These are phyloP conservation scores for Xylaria sp. DNA, from an alignment of 2,329 filamentous ascomycete genomes.

Conservation along the genomic window DNA sequence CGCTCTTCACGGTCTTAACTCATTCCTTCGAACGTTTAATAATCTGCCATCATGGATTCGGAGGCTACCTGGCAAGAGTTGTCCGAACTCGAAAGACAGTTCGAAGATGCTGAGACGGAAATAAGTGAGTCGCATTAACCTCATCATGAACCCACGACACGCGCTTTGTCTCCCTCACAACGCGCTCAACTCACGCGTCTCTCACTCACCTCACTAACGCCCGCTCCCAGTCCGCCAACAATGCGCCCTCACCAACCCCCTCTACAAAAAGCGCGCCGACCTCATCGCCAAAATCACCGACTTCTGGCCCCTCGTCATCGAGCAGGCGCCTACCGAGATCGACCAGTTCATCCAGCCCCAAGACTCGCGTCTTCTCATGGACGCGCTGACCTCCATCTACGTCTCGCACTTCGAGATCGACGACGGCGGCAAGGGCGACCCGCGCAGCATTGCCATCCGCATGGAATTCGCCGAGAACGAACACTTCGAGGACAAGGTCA, in stretches of 20 bases:
- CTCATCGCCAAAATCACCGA: constrained; percentile 68
- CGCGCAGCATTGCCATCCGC: constrained; percentile 69
- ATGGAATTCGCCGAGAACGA: constrained; percentile 80
- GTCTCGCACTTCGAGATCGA: constrained; percentile 79
- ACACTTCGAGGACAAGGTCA: constrained; percentile 67
- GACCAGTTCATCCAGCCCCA: constrained; percentile 81
- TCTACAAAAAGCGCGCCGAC: constrained; percentile 71
- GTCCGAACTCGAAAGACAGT: constrained; percentile 72
- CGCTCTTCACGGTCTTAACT: neutral
- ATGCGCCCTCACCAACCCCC: constrained; percentile 58
- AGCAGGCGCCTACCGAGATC: constrained; percentile 78
- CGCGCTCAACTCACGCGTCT: neutral
- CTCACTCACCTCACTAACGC: neutral
- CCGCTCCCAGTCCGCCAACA: constrained; percentile 61
- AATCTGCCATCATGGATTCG: constrained; percentile 17
- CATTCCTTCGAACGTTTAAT: neutral
- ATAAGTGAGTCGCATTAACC: constrained; percentile 56
- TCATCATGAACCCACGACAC: neutral
- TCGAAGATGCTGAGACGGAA: constrained; percentile 76
- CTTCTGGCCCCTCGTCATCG: constrained; percentile 94
- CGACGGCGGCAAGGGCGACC: constrained; percentile 59
- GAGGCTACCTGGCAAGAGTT: constrained; percentile 68
- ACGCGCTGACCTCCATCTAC: constrained; percentile 60
- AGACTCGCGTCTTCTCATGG: constrained; percentile 68
- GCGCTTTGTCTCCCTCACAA: neutral